A percentile compares a stretch with the other conserved stretches of the same genome.
Conservation (phyloP, 1,284 basidiomycete species). For the Malassezia yamatoensis region DNA sequence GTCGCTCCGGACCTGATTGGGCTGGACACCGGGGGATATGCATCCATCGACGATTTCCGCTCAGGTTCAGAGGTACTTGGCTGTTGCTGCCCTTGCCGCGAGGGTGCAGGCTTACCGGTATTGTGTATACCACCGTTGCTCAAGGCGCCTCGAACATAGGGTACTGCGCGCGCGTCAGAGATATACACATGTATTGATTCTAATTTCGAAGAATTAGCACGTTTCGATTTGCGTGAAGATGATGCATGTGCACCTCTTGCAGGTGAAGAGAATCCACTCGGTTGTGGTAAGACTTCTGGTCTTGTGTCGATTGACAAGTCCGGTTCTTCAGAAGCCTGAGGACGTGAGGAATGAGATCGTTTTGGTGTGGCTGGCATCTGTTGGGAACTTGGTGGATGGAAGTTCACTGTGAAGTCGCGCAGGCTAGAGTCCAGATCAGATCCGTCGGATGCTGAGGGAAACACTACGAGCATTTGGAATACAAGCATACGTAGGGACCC, state of each 20-base stretch:
- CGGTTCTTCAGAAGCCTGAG: constrained; percentile 1
- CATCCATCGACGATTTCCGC: neutral
- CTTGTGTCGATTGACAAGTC: constrained; percentile 10
- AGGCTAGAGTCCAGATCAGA: neutral
- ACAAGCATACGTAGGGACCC: constrained; percentile 9
- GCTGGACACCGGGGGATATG: neutral
- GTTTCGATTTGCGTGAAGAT: neutral
- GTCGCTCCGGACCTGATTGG: neutral
- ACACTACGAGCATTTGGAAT: constrained; percentile 3
- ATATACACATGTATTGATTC: constrained; percentile 9
- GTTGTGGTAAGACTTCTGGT: constrained; percentile 5
- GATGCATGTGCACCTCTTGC: neutral
- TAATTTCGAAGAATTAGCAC: neutral
- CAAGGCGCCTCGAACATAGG: constrained; percentile 13
- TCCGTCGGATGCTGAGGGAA: neutral
- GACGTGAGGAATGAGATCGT: neutral
- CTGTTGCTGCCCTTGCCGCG: neutral
- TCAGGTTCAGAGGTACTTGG: neutral
- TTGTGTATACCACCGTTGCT: constrained; percentile 13
- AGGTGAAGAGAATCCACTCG: neutral
- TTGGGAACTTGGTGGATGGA: neutral
- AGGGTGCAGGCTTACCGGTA: neutral
- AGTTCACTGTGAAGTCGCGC: neutral
- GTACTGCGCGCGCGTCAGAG: constrained; percentile 11
- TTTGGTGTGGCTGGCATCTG: neutral